Evolutionary conservation across 805 yeast genomes (phyloP).

Genomic region (Ogataea trehaloabstinens): DNA sequence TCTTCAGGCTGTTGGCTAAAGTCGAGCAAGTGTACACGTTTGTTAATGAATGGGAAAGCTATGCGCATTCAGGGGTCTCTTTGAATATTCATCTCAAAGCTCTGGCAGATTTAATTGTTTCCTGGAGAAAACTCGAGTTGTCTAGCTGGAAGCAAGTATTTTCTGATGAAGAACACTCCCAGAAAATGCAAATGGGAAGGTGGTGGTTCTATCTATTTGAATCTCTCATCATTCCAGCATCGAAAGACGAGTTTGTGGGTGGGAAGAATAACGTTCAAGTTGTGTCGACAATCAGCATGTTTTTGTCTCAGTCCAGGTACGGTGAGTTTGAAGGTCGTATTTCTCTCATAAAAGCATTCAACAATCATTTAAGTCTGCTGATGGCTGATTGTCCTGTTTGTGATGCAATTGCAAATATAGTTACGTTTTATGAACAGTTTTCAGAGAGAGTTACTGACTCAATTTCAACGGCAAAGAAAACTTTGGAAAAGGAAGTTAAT

Average conservation of each 20-base stretch:
- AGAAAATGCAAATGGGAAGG: constrained; percentile 55
- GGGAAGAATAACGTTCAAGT: constrained; percentile 34
- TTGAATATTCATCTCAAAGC: constrained; percentile 53
- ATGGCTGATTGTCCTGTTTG: constrained; percentile 25
- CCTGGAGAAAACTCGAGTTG: constrained; percentile 89
- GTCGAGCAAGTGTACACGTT: constrained; percentile 82
- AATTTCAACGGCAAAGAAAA: constrained; percentile 45
- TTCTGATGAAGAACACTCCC: constrained; percentile 52
- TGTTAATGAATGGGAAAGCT: constrained; percentile 90
- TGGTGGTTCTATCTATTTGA: constrained; percentile 96
- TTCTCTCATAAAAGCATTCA: constrained; percentile 61
- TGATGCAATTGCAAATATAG: constrained; percentile 53
- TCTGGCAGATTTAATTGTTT: constrained; percentile 67
- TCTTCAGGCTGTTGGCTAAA: constrained; percentile 75
- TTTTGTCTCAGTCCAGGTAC: constrained; percentile 67
- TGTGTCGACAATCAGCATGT: constrained; percentile 64
- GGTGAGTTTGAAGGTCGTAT: constrained; percentile 74
- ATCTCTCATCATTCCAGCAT: constrained; percentile 56
- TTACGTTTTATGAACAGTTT: constrained; percentile 69
- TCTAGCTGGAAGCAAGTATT: constrained; percentile 82
- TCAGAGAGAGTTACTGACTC: constrained; percentile 43
- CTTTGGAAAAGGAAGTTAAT: constrained; percentile 71
- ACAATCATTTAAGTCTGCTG: constrained; percentile 44
- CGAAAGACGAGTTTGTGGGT: constrained; percentile 39
- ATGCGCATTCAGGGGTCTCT: constrained; percentile 77